Conservation (phyloP, 768 basidiomycete genomes). For the Auriscalpium vulgare region DNA sequence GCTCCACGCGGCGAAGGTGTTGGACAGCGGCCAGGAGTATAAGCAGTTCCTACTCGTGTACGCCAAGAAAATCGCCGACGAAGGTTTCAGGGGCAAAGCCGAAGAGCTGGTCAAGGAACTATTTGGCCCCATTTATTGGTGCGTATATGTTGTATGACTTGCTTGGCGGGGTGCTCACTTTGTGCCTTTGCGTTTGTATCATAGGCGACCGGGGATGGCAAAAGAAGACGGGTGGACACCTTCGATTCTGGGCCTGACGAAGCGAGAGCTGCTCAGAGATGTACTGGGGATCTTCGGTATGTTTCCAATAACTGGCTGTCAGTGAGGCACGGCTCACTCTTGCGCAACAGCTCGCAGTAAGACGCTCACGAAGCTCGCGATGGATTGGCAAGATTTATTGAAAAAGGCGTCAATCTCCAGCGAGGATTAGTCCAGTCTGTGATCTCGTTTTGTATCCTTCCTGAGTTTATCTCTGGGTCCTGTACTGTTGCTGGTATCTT, state of each 20-base stretch:
- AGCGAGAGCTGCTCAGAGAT: constrained; percentile 79
- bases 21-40: constrained; percentile 85
- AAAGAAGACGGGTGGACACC: constrained; percentile 60
- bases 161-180: not conserved
- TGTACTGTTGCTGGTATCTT: not conserved
- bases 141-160: constrained; percentile 22
- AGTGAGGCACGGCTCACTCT: not conserved
- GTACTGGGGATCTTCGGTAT: constrained; percentile 73
- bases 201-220: constrained; percentile 58
- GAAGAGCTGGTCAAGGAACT: constrained; percentile 90
- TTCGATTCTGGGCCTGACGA: constrained; percentile 58
- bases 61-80: constrained; percentile 80
- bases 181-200: constrained; percentile 2
- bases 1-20: constrained; percentile 59
- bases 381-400: constrained; percentile 78
- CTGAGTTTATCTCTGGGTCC: not conserved
- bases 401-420: constrained; percentile 39
- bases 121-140: constrained; percentile 88
- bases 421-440: constrained; percentile 1
- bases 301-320: constrained; percentile 17
- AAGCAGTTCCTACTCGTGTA: constrained; percentile 68
- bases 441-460: not conserved
- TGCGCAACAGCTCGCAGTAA: constrained; percentile 55
- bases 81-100: constrained; percentile 79
- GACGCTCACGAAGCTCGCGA: constrained; percentile 62